A percentile compares a stretch with the other conserved stretches of the same genome.
phyloP scores from a whole-genome alignment of 257 asterid genomes.

The Solanum lycopersicoides region DNA sequence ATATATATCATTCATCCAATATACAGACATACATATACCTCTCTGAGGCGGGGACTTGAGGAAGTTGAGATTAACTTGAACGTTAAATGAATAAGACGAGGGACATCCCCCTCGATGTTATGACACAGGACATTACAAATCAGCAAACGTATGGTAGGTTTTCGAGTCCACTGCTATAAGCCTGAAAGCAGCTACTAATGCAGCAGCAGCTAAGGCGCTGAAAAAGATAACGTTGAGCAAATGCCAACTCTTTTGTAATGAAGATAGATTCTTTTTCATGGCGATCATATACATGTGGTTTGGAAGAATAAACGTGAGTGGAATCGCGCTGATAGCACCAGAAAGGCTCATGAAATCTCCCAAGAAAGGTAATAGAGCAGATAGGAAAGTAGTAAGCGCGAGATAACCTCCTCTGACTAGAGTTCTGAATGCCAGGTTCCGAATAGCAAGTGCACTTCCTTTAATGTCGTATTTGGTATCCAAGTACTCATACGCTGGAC shows the following conservation, averaged over 20 bases:
- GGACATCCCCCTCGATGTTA: not conserved
- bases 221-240: constrained; percentile 75
- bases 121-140: constrained; percentile 17
- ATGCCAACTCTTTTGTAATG: constrained; percentile 73
- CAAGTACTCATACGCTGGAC: constrained; percentile 90
- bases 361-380: constrained; percentile 83
- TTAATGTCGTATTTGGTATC: constrained; percentile 63
- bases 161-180: constrained; percentile 62
- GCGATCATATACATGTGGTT: constrained; percentile 93
- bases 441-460: constrained; percentile 59
- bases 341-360: constrained; percentile 99
- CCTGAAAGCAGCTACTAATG: constrained; percentile 70
- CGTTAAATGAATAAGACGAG: not conserved
- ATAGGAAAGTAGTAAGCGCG: constrained; percentile 47
- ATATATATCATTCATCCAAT: not conserved
- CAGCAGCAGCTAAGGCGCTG: constrained; percentile 43
- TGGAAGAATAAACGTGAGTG: constrained; percentile 89
- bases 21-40: not conserved
- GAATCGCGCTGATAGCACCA: constrained; percentile 92
- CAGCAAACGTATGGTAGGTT: constrained; percentile 62
- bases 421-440: constrained; percentile 63
- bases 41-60: not conserved
- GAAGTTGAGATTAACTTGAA: not conserved
- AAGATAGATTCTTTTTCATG: constrained; percentile 28
- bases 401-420: constrained; percentile 77